Percentiles rank a stretch among this genome's conserved stretches.
Evolutionary conservation across 176 grass and related monocot genomes (phyloP).

Genomic region (Oryza nivara): DNA sequence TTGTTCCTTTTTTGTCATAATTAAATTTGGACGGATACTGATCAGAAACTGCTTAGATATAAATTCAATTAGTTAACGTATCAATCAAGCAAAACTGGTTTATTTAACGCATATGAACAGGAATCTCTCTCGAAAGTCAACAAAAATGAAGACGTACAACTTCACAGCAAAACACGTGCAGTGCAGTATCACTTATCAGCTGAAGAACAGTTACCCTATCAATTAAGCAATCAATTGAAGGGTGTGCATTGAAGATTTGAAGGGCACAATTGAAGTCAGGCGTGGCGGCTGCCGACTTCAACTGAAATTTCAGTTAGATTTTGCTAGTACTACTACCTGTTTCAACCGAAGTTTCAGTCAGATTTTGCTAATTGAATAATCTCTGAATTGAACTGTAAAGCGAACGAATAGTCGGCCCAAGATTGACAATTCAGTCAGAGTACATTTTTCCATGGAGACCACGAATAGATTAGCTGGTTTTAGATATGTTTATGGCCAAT

Average conservation of each 20-base stretch:
- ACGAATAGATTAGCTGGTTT: neutral
- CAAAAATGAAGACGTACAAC: too few relatives aligned
- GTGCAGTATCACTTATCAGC: too few relatives aligned
- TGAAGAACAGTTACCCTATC: neutral
- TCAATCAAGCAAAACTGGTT: neutral
- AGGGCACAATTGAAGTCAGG: neutral
- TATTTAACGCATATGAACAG: neutral
- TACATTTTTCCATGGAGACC: neutral
- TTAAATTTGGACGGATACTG: neutral
- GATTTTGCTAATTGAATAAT: neutral
- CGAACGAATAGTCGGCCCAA: neutral
- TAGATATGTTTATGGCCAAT: neutral
- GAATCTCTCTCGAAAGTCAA: neutral
- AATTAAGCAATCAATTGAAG: neutral
- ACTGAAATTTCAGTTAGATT: neutral
- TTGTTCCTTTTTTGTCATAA: neutral
- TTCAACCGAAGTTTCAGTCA: neutral
- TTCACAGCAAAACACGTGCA: too few relatives aligned
- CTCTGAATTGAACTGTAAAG: neutral
- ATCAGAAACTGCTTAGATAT: neutral
- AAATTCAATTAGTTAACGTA: neutral
- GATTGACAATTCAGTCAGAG: neutral
- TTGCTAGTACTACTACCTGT: neutral
- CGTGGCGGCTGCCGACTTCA: neutral
- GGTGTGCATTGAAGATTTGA: neutral